phyloP scores from a whole-genome alignment of 192 early-diverging fungal genomes.

The Umbelopsis sp. region DNA sequence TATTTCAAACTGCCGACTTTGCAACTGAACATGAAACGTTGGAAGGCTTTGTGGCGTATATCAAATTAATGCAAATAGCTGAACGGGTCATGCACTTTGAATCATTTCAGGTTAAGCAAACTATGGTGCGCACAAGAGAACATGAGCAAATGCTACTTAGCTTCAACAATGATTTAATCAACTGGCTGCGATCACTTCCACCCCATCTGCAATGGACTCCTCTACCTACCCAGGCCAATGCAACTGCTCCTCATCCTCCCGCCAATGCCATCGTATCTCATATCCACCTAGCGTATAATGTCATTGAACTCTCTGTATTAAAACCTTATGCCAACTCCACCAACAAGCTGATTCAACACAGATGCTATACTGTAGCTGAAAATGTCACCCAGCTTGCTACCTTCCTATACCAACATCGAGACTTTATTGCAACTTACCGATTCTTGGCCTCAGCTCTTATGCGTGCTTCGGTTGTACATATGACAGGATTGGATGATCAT shows the following conservation, averaged over 20 bases:
- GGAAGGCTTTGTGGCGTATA: slow-evolving; percentile 17
- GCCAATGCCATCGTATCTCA: slow-evolving; percentile 22
- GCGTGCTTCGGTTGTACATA: slow-evolving; percentile 3
- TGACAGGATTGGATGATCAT: background rate
- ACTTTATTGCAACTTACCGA: slow-evolving; percentile 5
- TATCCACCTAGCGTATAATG: slow-evolving; percentile 34
- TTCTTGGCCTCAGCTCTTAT: slow-evolving; percentile 5
- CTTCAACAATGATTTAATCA: slow-evolving; percentile 27
- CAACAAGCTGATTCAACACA: slow-evolving; percentile 9
- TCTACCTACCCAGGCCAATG: background rate
- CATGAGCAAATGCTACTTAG: slow-evolving; percentile 29
- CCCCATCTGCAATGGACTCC: slow-evolving; percentile 31
- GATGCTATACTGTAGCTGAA: slow-evolving; percentile 20
- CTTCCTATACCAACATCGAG: slow-evolving; percentile 3
- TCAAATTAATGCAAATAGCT: slow-evolving; percentile 26
- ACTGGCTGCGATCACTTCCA: slow-evolving; percentile 26
- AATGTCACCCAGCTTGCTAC: slow-evolving; percentile 26
- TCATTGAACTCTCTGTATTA: slow-evolving; percentile 24
- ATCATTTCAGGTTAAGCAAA: background rate
- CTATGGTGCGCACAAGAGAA: slow-evolving; percentile 25
- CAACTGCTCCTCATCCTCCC: slow-evolving; percentile 12
- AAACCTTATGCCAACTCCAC: slow-evolving; percentile 18
- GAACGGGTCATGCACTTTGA: slow-evolving; percentile 26
- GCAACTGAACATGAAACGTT: slow-evolving; percentile 17
- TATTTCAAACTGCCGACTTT: slow-evolving; percentile 31